Base-by-base conservation (phyloP, 805 yeast genomes). In the Grigorovia jiainica region DNA sequence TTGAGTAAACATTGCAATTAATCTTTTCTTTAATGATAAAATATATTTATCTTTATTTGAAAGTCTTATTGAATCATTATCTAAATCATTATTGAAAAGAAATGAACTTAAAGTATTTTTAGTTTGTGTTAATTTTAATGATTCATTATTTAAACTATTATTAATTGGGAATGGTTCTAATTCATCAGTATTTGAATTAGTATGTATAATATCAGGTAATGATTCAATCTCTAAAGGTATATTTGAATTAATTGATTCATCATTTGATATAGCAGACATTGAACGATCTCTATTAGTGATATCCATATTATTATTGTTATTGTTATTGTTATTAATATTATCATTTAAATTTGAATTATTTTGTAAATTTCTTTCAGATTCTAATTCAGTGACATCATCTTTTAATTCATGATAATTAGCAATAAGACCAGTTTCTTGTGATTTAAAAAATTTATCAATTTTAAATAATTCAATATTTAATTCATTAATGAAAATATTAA, bases 391-490 rank as follows among this genome's bases (percentile, higher is more conserved):
- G 17, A 81, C 72, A 50, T 86, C 95, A 17, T 66, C 71, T 7
- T 74, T 61, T 40, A 89, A 61, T 9, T 70, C 72, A 34, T 75
- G 76, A 47, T 79, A 76, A 41, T 52, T 57, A 10, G 58, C 57
- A 18, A 57, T 42, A 29, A 60, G 46, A 27, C 54, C 54, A 9
- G 58, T 64, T 58, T 89, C 95, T 51, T 82, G 87, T 24, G 68
- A 64, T 34, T 64, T 64, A 62, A 78, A 92, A 55, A 92, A 92
- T 37, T 65, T 69, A 60, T 87, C 89, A 38, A 92, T 78, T 58
- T 87, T 86, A 40, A 57, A 60, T 48, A 85, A 65, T 61, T 92
- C 97, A 7, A 75, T 72, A 58, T 90, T 87, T 45, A 92, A 66
- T 1, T 92, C 90, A 16, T 76, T 70, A 1, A 66, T 53, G 52